These are phyloP conservation scores for Boechera retrofracta DNA, from an alignment of 345 rosid genomes.

Conservation along the genomic window DNA sequence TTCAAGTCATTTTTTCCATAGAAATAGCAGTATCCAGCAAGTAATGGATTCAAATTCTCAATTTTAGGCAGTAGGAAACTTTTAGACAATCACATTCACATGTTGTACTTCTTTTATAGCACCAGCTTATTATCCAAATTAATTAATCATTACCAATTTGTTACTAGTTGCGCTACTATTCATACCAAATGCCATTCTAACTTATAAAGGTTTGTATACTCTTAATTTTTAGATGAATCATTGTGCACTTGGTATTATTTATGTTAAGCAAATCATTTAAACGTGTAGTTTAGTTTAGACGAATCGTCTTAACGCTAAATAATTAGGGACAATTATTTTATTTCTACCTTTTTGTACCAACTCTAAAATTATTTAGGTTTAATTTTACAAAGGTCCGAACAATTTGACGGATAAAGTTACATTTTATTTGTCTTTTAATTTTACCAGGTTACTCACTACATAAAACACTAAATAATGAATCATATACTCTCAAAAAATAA, in stretches of 20 bases:
- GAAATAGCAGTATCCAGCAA: conserved; percentile 3
- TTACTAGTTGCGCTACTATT: background rate
- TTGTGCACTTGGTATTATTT: background rate
- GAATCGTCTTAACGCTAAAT: no score
- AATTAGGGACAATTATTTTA: no score
- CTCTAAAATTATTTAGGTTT: no score
- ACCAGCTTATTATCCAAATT: background rate
- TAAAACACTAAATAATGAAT: no score
- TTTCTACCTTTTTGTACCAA: no score
- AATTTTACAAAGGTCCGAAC: no score
- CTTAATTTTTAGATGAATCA: background rate
- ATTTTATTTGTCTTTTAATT: no score
- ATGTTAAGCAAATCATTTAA: background rate
- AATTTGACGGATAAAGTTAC: no score
- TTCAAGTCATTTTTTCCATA: background rate
- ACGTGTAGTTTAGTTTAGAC: no score
- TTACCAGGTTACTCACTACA: no score
- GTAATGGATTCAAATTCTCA: conserved; percentile 3
- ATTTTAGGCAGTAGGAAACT: background rate
- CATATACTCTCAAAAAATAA: no score
- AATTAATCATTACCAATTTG: background rate
- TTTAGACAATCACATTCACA: conserved; percentile 18
- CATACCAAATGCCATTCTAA: background rate
- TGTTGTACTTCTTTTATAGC: conserved; percentile 1
- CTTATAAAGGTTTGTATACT: background rate